Evolutionary conservation across 306 rosid species (phyloP).

Genomic region (Macrotyloma uniflorum): DNA sequence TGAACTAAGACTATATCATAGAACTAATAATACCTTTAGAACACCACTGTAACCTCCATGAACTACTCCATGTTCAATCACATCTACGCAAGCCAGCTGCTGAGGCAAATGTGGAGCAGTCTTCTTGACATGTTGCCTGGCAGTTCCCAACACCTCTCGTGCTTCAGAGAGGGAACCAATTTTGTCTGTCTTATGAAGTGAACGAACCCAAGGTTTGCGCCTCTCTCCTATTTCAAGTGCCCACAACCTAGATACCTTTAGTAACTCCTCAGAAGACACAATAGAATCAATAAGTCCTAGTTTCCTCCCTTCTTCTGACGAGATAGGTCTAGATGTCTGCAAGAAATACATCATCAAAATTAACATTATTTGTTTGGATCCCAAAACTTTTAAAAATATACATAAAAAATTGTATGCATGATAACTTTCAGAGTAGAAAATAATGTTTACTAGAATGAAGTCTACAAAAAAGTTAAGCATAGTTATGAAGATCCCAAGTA

Average conservation of each 20-base stretch:
- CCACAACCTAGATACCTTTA: slow-evolving; percentile 76
- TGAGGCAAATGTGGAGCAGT: slow-evolving; percentile 93
- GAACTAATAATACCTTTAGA: slow-evolving; percentile 63
- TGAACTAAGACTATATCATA: slow-evolving; percentile 3
- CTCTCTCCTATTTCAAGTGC: slow-evolving; percentile 77
- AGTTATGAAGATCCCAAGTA: slow-evolving; percentile 1
- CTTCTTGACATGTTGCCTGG: slow-evolving; percentile 73
- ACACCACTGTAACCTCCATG: slow-evolving; percentile 97
- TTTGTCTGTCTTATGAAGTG: slow-evolving; percentile 92
- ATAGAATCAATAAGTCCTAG: slow-evolving; percentile 86
- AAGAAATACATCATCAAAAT: slow-evolving; percentile 27
- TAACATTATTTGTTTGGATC: not conserved
- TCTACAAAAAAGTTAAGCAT: not conserved
- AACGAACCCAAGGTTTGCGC: slow-evolving; percentile 84
- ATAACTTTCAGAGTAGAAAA: not conserved
- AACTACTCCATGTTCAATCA: slow-evolving; percentile 81
- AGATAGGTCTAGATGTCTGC: slow-evolving; percentile 83
- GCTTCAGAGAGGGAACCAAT: slow-evolving; percentile 78
- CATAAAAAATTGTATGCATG: not conserved
- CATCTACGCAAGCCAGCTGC: slow-evolving; percentile 87
- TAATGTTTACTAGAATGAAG: not conserved
- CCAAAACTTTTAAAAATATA: not conserved
- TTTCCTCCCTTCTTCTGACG: slow-evolving; percentile 91
- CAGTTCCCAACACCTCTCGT: slow-evolving; percentile 57
- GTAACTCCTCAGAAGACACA: slow-evolving; percentile 77